A percentile compares a stretch with the other conserved stretches of the same genome.
Evolutionary conservation across 106 monocot species (phyloP).

Genomic region (Acorus gramineus): DNA sequence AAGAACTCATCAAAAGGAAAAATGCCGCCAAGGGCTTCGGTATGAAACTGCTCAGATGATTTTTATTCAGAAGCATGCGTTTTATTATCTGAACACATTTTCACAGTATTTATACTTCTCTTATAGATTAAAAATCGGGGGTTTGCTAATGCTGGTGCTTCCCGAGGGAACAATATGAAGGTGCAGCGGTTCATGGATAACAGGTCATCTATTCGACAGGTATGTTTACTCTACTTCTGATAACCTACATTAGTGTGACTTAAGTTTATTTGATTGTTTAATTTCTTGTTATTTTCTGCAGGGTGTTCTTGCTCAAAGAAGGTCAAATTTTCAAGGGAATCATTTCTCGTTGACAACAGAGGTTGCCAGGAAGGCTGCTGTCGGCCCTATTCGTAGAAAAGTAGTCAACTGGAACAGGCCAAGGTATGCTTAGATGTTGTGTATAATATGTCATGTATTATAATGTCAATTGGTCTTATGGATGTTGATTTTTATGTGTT

Average conservation of each 20-base stretch:
- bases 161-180: slow-evolving; percentile 30
- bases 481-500: too few relatives aligned
- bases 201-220: slow-evolving; percentile 85
- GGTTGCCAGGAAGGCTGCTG: slow-evolving; percentile 45
- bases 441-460: not conserved
- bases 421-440: slow-evolving; percentile 28
- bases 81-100: not conserved
- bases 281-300: slow-evolving; percentile 2
- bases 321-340: slow-evolving; percentile 60
- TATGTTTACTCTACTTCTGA: not conserved
- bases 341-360: slow-evolving; percentile 47
- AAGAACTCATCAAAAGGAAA: slow-evolving; percentile 39
- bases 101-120: not conserved
- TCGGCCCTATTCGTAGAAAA: slow-evolving; percentile 33
- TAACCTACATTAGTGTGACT: not conserved
- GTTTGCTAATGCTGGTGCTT: slow-evolving; percentile 33
- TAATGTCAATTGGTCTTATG: too few relatives aligned
- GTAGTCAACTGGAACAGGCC: slow-evolving; percentile 30
- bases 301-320: slow-evolving; percentile 74
- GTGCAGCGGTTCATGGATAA: slow-evolving; percentile 60
- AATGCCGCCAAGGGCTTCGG: slow-evolving; percentile 45
- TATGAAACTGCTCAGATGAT: not conserved
- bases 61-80: not conserved
- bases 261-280: too few relatives aligned
- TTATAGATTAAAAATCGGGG: slow-evolving; percentile 61